Percentiles rank a stretch among this genome's conserved stretches.
These are phyloP conservation scores for Clausena lansium DNA, from an alignment of 345 rosid genomes.

Conservation along the genomic window DNA sequence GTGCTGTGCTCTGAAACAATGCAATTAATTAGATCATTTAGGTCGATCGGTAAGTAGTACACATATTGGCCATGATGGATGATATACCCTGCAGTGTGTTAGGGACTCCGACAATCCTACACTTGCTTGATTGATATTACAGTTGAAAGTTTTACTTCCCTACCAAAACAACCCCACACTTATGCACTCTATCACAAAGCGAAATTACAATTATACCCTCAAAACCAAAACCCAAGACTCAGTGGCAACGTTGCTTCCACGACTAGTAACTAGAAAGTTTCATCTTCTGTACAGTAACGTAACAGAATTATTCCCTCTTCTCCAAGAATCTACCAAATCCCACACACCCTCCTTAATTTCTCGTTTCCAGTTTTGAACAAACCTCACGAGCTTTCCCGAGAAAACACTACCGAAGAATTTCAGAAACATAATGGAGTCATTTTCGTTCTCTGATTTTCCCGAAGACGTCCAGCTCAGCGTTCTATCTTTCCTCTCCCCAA, in stretches of 20 bases:
- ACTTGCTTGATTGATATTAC: too few relatives aligned
- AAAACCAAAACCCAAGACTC: neutral
- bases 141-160: too few relatives aligned
- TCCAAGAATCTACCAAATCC: constrained; percentile 27
- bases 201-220: constrained; percentile 4
- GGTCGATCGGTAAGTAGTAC: too few relatives aligned
- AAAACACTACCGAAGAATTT: neutral
- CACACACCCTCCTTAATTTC: neutral
- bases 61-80: too few relatives aligned
- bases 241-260: neutral
- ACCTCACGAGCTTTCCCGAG: neutral
- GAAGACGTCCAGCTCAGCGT: constrained; percentile 81
- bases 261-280: neutral
- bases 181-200: too few relatives aligned
- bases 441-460: constrained; percentile 62
- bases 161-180: too few relatives aligned
- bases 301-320: constrained; percentile 24
- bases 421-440: constrained; percentile 7
- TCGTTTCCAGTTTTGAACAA: neutral
- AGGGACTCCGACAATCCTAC: too few relatives aligned
- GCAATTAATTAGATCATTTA: too few relatives aligned
- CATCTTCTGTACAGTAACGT: neutral
- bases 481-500: constrained; percentile 68
- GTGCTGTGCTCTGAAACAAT: too few relatives aligned
- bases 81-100: too few relatives aligned